phyloP scores from a whole-genome alignment of 176 grass and related monocot genomes.

The Canna indica region DNA sequence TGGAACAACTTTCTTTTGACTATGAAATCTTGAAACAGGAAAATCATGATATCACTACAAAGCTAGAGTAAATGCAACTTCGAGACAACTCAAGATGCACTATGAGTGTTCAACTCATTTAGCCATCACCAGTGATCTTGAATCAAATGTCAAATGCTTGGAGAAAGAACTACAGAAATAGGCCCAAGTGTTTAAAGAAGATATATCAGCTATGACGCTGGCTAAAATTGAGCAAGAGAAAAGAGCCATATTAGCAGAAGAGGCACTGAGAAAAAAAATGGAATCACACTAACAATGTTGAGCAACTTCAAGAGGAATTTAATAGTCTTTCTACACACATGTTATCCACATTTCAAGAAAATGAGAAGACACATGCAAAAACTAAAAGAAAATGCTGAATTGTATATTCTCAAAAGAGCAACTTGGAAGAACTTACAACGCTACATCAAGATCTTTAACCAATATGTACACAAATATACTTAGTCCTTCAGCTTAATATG shows the following conservation, averaged over 20 bases:
- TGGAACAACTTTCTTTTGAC: slow-evolving; percentile 94
- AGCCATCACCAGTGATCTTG: slow-evolving; percentile 77
- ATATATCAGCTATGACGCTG: slow-evolving; percentile 46
- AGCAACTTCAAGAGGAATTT: slow-evolving; percentile 76
- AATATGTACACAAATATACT: too few relatives aligned
- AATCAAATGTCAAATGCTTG: slow-evolving; percentile 58
- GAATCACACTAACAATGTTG: slow-evolving; percentile 49
- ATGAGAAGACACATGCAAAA: slow-evolving; percentile 55
- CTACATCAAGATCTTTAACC: too few relatives aligned
- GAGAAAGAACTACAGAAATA: slow-evolving; percentile 71
- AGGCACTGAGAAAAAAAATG: slow-evolving; percentile 62
- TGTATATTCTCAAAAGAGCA: slow-evolving; percentile 55
- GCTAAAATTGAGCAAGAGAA: slow-evolving; percentile 78
- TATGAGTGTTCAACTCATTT: slow-evolving; percentile 95
- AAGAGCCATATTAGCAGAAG: slow-evolving; percentile 76
- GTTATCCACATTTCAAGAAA: slow-evolving; percentile 62
- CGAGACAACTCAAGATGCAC: slow-evolving; percentile 79
- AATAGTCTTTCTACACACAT: slow-evolving; percentile 62
- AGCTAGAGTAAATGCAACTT: slow-evolving; percentile 81
- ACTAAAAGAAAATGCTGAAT: slow-evolving; percentile 63
- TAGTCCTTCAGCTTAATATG: too few relatives aligned
- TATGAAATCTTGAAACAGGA: slow-evolving; percentile 99
- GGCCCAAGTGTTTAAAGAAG: slow-evolving; percentile 56
- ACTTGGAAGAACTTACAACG: slow-evolving; percentile 57
- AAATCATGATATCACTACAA: slow-evolving; percentile 81